Conservation (phyloP, 2,329 filamentous ascomycete species). For the Hymenotorrendiella dingleyae region DNA sequence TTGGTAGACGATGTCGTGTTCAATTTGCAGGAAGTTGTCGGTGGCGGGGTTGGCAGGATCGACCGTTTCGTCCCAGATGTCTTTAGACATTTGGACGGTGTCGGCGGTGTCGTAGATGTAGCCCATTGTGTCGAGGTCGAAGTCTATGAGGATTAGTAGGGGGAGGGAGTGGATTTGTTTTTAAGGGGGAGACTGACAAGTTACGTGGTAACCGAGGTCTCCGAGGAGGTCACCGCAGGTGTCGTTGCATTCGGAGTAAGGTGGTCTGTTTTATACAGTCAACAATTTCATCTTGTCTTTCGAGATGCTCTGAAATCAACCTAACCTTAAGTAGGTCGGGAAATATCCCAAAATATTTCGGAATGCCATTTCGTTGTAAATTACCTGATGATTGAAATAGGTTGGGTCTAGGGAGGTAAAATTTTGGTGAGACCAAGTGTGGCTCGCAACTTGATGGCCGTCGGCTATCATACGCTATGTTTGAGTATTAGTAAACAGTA, state of each 20-base stretch:
- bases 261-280: constrained; percentile 28
- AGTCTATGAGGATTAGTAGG: constrained; percentile 27
- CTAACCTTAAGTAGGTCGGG: constrained; percentile 48
- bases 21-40: constrained; percentile 42
- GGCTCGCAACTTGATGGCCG: constrained; percentile 55
- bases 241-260: constrained; percentile 40
- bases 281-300: no score
- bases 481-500: constrained; percentile 38
- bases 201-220: constrained; percentile 41
- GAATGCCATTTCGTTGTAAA: constrained; percentile 49
- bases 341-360: constrained; percentile 49
- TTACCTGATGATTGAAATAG: constrained; percentile 42
- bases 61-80: constrained; percentile 30
- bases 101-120: constrained; percentile 39
- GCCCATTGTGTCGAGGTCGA: constrained; percentile 42
- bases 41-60: constrained; percentile 12
- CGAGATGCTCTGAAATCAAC: no score
- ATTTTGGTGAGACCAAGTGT: constrained; percentile 49
- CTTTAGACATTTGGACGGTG: constrained; percentile 42
- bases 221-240: constrained; percentile 33
- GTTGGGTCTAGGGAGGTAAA: constrained; percentile 38
- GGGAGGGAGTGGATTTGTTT: neutral
- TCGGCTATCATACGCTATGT: constrained; percentile 32
- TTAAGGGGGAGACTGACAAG: constrained; percentile 23
- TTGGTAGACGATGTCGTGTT: constrained; percentile 37